These are phyloP conservation scores for Cyberlindnera japonica DNA, from an alignment of 805 yeast genomes.

Conservation along the genomic window DNA sequence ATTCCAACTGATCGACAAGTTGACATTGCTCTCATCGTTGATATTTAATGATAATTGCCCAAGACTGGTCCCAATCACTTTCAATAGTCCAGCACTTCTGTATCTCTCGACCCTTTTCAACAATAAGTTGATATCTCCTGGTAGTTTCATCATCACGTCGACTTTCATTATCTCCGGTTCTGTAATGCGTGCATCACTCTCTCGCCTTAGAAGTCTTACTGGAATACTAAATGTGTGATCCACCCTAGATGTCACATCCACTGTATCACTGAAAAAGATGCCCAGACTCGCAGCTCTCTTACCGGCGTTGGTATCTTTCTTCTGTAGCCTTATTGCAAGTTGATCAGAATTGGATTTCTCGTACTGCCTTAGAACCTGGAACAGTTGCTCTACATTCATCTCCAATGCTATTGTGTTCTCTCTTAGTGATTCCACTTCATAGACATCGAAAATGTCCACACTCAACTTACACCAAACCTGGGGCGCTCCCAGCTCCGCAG, in stretches of 20 bases:
- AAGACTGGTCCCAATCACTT: slow-evolving; percentile 44
- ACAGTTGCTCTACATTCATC: slow-evolving; percentile 55
- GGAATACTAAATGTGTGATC: slow-evolving; percentile 71
- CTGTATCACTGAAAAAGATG: slow-evolving; percentile 48
- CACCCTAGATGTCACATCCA: slow-evolving; percentile 40
- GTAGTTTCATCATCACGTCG: slow-evolving; percentile 50
- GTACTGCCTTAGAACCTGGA: slow-evolving; percentile 53
- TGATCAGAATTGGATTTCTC: slow-evolving; percentile 51
- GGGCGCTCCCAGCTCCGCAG: slow-evolving; percentile 52
- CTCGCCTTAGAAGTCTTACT: slow-evolving; percentile 54
- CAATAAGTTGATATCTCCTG: slow-evolving; percentile 45
- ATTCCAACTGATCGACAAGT: slow-evolving; percentile 58
- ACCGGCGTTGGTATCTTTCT: slow-evolving; percentile 23
- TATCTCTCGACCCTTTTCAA: slow-evolving; percentile 67
- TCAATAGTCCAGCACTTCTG: slow-evolving; percentile 46
- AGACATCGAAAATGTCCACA: slow-evolving; percentile 32
- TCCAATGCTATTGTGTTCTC: slow-evolving; percentile 58
- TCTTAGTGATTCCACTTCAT: slow-evolving; percentile 40
- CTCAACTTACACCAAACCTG: slow-evolving; percentile 65
- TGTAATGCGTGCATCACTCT: slow-evolving; percentile 46
- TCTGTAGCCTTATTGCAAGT: slow-evolving; percentile 48
- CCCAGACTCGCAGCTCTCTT: slow-evolving; percentile 51
- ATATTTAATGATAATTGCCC: slow-evolving; percentile 52
- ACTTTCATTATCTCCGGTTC: slow-evolving; percentile 63
- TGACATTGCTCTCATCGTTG: slow-evolving; percentile 48